A percentile compares a stretch with the other conserved stretches of the same genome.
phyloP scores from a whole-genome alignment of 1,284 basidiomycete genomes.

The Microbotryomycetes sp. region DNA sequence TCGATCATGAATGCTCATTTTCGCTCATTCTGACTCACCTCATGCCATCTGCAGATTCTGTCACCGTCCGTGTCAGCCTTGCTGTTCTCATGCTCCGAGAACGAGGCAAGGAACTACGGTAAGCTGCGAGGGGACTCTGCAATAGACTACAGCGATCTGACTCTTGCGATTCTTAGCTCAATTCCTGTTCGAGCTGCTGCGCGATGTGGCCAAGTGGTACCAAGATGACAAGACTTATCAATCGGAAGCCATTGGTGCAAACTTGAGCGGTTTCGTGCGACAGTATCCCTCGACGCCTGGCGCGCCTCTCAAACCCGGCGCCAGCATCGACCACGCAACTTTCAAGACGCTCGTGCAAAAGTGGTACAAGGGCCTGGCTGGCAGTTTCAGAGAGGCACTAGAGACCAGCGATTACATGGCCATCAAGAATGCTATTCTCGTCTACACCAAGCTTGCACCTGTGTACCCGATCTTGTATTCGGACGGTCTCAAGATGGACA shows the following conservation, averaged over 20 bases:
- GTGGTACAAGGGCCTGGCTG: constrained; percentile 34
- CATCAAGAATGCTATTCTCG: constrained; percentile 83
- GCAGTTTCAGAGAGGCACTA: constrained; percentile 42
- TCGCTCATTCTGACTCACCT: no score
- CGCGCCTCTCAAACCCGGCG: neutral
- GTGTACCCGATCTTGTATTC: constrained; percentile 68
- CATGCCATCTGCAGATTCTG: neutral
- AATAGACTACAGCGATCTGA: neutral
- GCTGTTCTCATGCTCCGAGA: constrained; percentile 88
- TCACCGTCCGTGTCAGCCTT: constrained; percentile 48
- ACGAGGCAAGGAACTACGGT: constrained; percentile 94
- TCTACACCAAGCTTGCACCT: constrained; percentile 79
- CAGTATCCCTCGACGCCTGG: constrained; percentile 23
- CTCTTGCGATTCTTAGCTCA: constrained; percentile 23
- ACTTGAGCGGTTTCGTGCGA: constrained; percentile 39
- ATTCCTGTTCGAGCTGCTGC: constrained; percentile 62
- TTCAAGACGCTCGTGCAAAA: constrained; percentile 31
- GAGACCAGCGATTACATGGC: constrained; percentile 72
- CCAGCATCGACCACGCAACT: neutral
- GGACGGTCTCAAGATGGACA: constrained; percentile 53
- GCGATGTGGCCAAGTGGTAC: constrained; percentile 70
- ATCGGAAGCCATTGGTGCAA: constrained; percentile 46
- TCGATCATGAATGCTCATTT: neutral
- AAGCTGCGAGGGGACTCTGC: no score
- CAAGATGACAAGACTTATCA: constrained; percentile 52